These are phyloP conservation scores for Dionaea muscipula DNA, from an alignment of 179 eudicot genomes.

Conservation along the genomic window DNA sequence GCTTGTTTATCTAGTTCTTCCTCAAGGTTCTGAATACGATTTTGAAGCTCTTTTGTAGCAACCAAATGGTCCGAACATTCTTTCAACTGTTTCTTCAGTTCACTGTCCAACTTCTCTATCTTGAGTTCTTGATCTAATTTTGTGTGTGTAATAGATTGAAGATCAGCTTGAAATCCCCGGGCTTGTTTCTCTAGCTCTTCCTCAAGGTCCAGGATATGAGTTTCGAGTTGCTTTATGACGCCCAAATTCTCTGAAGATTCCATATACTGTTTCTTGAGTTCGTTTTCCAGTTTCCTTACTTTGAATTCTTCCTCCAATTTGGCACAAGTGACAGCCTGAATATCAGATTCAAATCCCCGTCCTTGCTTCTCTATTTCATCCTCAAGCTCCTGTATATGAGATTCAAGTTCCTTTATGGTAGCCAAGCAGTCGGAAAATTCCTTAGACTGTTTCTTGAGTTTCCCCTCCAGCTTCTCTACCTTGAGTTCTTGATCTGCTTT, in stretches of 20 bases:
- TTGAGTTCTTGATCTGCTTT: conserved; percentile 62
- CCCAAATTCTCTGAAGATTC: conserved; percentile 36
- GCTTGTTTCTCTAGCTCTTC: conserved; percentile 66
- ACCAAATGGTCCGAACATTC: conserved; percentile 37
- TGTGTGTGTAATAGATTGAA: conserved; percentile 44
- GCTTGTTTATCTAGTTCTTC: conserved; percentile 63
- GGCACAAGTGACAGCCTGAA: conserved; percentile 45
- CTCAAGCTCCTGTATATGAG: conserved; percentile 27
- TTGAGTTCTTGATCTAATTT: conserved; percentile 70
- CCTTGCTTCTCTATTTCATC: conserved; percentile 58
- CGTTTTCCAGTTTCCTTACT: conserved; percentile 46
- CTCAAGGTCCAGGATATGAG: conserved; percentile 40
- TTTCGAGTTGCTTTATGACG: conserved; percentile 43
- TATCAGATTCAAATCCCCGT: conserved; percentile 64
- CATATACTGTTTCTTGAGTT: conserved; percentile 38
- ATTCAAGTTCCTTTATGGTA: conserved; percentile 41
- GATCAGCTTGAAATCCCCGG: conserved; percentile 64
- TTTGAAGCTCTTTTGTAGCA: conserved; percentile 44
- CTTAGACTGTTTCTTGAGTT: conserved; percentile 38
- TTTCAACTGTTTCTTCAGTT: conserved; percentile 38
- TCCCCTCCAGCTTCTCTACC: conserved; percentile 43
- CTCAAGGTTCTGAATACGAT: conserved; percentile 40
- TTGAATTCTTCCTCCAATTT: conserved; percentile 75
- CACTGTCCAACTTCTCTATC: conserved; percentile 47
- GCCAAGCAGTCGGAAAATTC: conserved; percentile 41